phyloP scores from a whole-genome alignment of 768 basidiomycete species.

The Suillus subluteus region DNA sequence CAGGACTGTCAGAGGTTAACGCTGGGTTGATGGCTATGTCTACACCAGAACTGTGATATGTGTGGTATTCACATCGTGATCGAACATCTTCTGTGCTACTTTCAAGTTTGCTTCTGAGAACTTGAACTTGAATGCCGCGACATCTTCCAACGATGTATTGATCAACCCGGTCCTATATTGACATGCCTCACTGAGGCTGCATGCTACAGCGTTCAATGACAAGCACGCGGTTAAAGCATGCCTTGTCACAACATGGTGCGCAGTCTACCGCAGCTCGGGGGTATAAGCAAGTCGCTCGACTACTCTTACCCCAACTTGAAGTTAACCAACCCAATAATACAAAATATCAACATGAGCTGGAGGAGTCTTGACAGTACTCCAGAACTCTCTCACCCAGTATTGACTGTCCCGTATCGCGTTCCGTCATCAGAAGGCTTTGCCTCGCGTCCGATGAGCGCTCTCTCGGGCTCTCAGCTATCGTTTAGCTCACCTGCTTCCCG shows the following conservation, averaged over 20 bases:
- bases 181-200: neutral
- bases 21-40: neutral
- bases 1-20: neutral
- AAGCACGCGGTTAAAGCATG: constrained; percentile 6
- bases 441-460: constrained; percentile 10
- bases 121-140: neutral
- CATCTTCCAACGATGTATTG: neutral
- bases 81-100: neutral
- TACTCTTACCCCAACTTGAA: neutral
- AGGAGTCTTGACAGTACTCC: constrained; percentile 15
- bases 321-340: neutral
- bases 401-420: constrained; percentile 7
- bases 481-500: constrained; percentile 7
- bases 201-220: neutral
- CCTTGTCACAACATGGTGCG: neutral
- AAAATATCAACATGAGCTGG: constrained; percentile 9
- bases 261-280: neutral
- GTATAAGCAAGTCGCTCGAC: neutral
- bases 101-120: constrained; percentile 7
- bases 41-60: neutral
- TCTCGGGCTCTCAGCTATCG: constrained; percentile 11
- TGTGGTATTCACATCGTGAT: neutral
- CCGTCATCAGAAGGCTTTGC: constrained; percentile 11
- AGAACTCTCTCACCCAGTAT: neutral
- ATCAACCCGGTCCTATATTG: neutral